Base-by-base conservation (phyloP, 805 yeast species). In the Aciculoconidium aculeatum region DNA sequence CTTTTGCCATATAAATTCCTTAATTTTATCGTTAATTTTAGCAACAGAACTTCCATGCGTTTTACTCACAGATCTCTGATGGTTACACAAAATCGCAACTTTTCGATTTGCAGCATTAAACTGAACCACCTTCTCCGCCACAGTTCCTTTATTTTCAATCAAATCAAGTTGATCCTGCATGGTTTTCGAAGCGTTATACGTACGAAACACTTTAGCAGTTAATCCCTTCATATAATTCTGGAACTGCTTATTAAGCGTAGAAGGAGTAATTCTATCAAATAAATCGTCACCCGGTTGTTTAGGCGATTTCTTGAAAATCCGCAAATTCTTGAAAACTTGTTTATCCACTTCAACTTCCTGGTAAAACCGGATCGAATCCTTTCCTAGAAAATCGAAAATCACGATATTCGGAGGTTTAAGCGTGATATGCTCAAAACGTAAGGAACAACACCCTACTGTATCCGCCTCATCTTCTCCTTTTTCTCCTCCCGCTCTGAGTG, bases 391-490 rank as follows among this genome's bases (percentile, higher is more conserved):
- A 55, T 88, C 97, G 61, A 88, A 87, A 7, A 81, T 71, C 10
- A 90, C 96, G 4, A 70, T 80, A 42, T 75, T 76, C 6, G 96
- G 96, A 2, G 95, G 95, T 42, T 74, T 74, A 35, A 90, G 65
- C 1, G 88, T 79, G 24, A 90, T 72, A 56, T 88, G 97, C 53
- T 88, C 97, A 49, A 64, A 88, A 47, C 97, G 66, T 42, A 90
- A 69, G 1, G 96, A 88, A 60, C 97, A 90, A 58, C 97, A 90
- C 25, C 97, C 97, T 25, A 90, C 97, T 1, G 97, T 90, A 53
- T 90, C 97, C 3, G 97, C 97, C 52, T 88, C 96, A 43, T 90
- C 97, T 3, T 90, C 97, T 7, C 90, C 81, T 54, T 90, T 90
- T 56, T 90, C 96, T 45, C 96, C 96, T 53, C 96, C 96, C 1